Percentiles rank a stretch among this genome's conserved stretches.
Conservation (phyloP, 2,329 filamentous ascomycete genomes). For the Coniochaeta hoffmannii region DNA sequence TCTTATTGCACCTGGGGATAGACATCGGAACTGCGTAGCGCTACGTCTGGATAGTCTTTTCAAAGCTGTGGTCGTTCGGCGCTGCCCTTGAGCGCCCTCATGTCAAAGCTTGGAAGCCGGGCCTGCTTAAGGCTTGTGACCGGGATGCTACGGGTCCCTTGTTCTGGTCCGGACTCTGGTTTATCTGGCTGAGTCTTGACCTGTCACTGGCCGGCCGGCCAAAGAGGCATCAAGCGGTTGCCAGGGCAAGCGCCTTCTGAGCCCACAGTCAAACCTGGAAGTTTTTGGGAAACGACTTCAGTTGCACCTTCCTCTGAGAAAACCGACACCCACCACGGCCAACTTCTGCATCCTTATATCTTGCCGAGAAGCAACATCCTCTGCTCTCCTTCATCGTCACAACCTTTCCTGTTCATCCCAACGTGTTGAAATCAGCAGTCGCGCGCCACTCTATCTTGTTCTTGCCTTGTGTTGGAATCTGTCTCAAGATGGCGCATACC, state of each 20-base stretch:
- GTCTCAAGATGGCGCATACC: slow-evolving; percentile 1
- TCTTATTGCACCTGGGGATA: too few species aligned
- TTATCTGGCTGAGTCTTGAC: not conserved
- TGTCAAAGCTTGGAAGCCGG: not conserved
- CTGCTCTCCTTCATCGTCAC: not conserved
- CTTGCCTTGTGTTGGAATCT: not conserved
- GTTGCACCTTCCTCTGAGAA: not conserved
- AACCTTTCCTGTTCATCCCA: not conserved
- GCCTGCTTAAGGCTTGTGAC: not conserved
- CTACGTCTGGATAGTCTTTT: too few species aligned
- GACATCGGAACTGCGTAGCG: too few species aligned
- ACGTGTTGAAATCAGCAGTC: not conserved
- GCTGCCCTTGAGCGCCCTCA: too few species aligned
- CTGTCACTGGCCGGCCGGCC: not conserved
- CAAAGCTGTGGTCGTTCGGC: too few species aligned
- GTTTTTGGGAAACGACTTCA: not conserved
- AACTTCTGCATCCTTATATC: too few species aligned
- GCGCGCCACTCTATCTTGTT: not conserved
- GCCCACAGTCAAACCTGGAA: not conserved
- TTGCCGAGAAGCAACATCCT: not conserved
- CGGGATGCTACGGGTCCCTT: not conserved
- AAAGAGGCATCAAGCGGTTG: not conserved
- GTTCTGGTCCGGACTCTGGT: not conserved
- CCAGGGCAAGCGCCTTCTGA: slow-evolving; percentile 5
- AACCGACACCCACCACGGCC: not conserved